A percentile compares a stretch with the other conserved stretches of the same genome.
Evolutionary conservation across 1,139 yeast genomes (phyloP).

Genomic region (Pichia sp.): DNA sequence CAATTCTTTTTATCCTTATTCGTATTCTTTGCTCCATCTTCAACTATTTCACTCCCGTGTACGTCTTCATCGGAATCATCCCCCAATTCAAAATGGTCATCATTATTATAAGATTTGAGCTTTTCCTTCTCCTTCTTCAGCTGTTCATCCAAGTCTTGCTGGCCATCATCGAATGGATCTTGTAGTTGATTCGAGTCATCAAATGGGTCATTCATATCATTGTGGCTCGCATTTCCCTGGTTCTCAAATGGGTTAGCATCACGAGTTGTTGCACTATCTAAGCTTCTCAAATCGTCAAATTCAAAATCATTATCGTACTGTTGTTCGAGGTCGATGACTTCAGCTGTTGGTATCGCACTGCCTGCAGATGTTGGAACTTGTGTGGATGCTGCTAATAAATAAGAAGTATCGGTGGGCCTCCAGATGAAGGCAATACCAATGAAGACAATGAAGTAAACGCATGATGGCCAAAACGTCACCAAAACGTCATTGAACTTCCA

Average conservation of each 20-base stretch:
- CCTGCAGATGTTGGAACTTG: conserved; percentile 81
- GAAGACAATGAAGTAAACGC: conserved; percentile 79
- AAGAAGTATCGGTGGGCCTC: conserved; percentile 96
- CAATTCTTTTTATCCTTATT: no score
- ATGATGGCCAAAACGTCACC: conserved; percentile 92
- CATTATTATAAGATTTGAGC: conserved; percentile 11
- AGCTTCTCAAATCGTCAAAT: conserved; percentile 62
- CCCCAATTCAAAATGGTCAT: conserved; percentile 21
- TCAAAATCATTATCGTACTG: conserved; percentile 50
- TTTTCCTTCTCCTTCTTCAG: conserved; percentile 17
- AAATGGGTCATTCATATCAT: conserved; percentile 22
- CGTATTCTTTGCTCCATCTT: background rate
- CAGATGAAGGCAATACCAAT: conserved; percentile 83
- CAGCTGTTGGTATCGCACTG: conserved; percentile 59
- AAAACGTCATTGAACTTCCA: conserved; percentile 92
- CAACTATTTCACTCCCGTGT: background rate
- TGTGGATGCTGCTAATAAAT: conserved; percentile 90
- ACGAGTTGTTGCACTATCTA: conserved; percentile 19
- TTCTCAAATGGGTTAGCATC: conserved; percentile 25
- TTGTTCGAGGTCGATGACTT: conserved; percentile 40
- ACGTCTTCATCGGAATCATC: conserved; percentile 24
- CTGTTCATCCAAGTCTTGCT: conserved; percentile 20
- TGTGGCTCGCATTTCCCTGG: conserved; percentile 5
- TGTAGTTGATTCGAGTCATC: conserved; percentile 16
- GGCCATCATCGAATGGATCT: conserved; percentile 13